Evolutionary conservation across 2,329 filamentous ascomycete genomes (phyloP).

Genomic region (Boeremia exigua): DNA sequence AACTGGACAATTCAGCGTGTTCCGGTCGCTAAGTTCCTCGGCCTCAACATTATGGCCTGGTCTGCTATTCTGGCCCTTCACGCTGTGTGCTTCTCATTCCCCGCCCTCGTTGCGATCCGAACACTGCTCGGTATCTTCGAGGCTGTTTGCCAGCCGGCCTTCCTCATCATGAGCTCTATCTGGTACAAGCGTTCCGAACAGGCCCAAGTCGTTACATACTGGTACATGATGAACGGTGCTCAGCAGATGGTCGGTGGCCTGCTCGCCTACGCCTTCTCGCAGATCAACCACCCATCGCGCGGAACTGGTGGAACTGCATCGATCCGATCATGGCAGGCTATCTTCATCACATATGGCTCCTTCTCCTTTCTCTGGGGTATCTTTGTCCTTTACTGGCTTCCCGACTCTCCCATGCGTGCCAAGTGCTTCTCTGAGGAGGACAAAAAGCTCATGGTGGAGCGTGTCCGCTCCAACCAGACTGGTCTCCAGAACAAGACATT

Average conservation of each 20-base stretch:
- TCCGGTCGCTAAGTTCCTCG: slow-evolving; percentile 71
- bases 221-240: slow-evolving; percentile 77
- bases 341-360: slow-evolving; percentile 71
- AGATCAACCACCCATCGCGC: slow-evolving; percentile 28
- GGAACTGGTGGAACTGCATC: slow-evolving; percentile 47
- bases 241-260: slow-evolving; percentile 77
- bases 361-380: slow-evolving; percentile 68
- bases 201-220: slow-evolving; percentile 69
- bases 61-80: slow-evolving; percentile 66
- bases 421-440: slow-evolving; percentile 72
- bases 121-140: slow-evolving; percentile 75
- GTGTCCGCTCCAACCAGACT: slow-evolving; percentile 55
- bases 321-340: slow-evolving; percentile 70
- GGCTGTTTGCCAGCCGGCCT: slow-evolving; percentile 71
- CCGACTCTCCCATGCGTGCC: slow-evolving; percentile 72
- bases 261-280: slow-evolving; percentile 60
- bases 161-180: slow-evolving; percentile 70
- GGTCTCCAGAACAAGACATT: slow-evolving; percentile 58
- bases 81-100: slow-evolving; percentile 66
- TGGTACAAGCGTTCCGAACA: slow-evolving; percentile 77
- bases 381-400: slow-evolving; percentile 55
- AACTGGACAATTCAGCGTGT: slow-evolving; percentile 69
- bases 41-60: slow-evolving; percentile 70
- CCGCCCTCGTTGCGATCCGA: slow-evolving; percentile 64
- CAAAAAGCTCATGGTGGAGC: slow-evolving; percentile 62